Base-by-base conservation (phyloP, 2,329 filamentous ascomycete genomes). In the Diplocarpon mali region DNA sequence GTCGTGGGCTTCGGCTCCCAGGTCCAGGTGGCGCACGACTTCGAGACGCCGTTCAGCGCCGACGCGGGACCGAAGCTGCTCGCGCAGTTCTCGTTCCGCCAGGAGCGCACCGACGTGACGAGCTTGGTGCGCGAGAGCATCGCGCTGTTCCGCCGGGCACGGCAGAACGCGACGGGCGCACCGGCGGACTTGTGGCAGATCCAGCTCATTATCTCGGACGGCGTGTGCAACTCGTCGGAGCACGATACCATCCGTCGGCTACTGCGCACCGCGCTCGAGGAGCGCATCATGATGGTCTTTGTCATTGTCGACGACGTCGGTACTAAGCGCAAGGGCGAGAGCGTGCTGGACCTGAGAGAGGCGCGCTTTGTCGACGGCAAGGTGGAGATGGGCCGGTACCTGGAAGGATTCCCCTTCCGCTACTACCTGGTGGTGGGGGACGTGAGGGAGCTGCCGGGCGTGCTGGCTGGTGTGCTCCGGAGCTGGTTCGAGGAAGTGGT, bases 261-360 rank as follows among this genome's bases (percentile, higher is more conserved):
- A 16, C 78, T 98, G 10, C 75, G 92, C 9, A 83, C 90, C 64
- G 90, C 92, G 1, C 80, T 88, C 59, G 89, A 95, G 64, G 86
- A 95, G 66, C 75, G 88, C 13, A 93, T 99, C 61, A 95, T 98
- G 86, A 80, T 96, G 51, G 90, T 98, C 5, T 99, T 98, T 63
- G 86, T 98, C 57, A 84, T 99, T 58, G 87, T 98, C 60, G 92
- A 98, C 68, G 71, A 77, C 36, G 60, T 70, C 16, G 65, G 66
- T 46, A 64, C 64, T 17, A 68, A 70, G 52, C 69, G 71, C 53
- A 66, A 69, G 40, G 73, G 72, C 38, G 73, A 78, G 49, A 84
- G 80, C 57, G 93, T 98, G 49, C 66, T 96, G 58, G 88, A 95
- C 62, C 72, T 96, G 57, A 87, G 88, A 63, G 83, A 88, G 64